These are phyloP conservation scores for Agroathelia rolfsii DNA, from an alignment of 1,284 basidiomycete species.

Conservation along the genomic window DNA sequence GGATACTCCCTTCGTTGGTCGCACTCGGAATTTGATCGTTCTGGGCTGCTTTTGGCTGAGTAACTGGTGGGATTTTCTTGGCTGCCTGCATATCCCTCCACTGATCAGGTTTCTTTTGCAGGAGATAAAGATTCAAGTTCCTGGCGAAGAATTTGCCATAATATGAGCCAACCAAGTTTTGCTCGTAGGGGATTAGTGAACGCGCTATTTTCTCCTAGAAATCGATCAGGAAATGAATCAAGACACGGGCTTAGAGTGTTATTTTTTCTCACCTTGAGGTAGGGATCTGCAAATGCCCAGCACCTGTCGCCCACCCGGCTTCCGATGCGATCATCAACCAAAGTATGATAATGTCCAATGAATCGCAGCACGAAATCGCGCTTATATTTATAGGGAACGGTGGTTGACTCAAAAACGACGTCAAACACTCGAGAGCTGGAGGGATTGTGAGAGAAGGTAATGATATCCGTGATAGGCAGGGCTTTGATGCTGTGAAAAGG, in stretches of 20 bases:
- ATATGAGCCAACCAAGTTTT: slow-evolving; percentile 60
- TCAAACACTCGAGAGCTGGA: slow-evolving; percentile 81
- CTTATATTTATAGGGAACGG: slow-evolving; percentile 57
- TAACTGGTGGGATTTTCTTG: slow-evolving; percentile 12
- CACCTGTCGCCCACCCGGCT: slow-evolving; percentile 81
- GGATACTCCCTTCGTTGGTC: background rate
- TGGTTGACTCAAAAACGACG: slow-evolving; percentile 58
- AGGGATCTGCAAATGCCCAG: slow-evolving; percentile 83
- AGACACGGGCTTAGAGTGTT: slow-evolving; percentile 2
- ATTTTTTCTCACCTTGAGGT: slow-evolving; percentile 62
- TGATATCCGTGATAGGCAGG: slow-evolving; percentile 47
- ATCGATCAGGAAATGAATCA: slow-evolving; percentile 3
- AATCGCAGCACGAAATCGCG: slow-evolving; percentile 66
- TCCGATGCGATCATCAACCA: slow-evolving; percentile 83
- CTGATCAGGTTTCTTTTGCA: slow-evolving; percentile 69
- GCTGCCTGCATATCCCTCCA: slow-evolving; percentile 61
- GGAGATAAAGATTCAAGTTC: slow-evolving; percentile 69
- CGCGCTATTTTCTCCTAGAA: slow-evolving; percentile 86
- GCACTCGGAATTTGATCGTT: background rate
- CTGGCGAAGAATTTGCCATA: slow-evolving; percentile 83
- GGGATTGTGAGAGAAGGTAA: slow-evolving; percentile 61
- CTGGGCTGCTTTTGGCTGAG: slow-evolving; percentile 12
- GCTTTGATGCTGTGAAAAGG: slow-evolving; percentile 42
- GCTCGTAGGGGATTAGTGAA: slow-evolving; percentile 64
- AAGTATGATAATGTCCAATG: slow-evolving; percentile 64